Conservation (phyloP, 2,329 filamentous ascomycete genomes). For the Ceratocystis alfenasii region DNA sequence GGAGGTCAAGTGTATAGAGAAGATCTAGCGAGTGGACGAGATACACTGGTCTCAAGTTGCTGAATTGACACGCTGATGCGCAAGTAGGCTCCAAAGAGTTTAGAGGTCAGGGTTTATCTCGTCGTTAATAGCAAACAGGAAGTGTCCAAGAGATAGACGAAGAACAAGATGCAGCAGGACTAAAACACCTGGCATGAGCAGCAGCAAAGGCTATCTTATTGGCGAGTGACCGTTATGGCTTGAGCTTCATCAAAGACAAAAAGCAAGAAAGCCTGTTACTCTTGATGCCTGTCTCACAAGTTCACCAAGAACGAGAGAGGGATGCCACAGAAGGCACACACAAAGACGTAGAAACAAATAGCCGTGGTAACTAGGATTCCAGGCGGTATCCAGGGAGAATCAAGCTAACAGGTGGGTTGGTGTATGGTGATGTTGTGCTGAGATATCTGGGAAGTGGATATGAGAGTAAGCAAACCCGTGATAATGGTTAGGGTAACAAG, state of each 20-base stretch:
- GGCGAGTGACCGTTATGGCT: not conserved
- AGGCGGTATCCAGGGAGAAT: slow-evolving; percentile 5
- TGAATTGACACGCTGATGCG: not conserved
- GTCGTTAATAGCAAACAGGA: not conserved
- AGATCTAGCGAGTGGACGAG: slow-evolving; percentile 14
- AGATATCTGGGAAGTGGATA: not conserved
- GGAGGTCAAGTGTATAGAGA: not conserved
- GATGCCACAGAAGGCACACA: not conserved
- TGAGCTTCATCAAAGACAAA: not conserved
- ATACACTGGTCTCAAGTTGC: not conserved
- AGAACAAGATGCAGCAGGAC: not conserved
- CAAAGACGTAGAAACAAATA: slow-evolving; percentile 12
- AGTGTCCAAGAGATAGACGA: slow-evolving; percentile 8
- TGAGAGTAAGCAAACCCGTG: slow-evolving; percentile 5
- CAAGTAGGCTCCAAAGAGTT: not conserved
- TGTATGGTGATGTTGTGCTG: not conserved
- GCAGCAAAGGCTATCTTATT: slow-evolving; percentile 1
- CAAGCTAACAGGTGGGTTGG: not conserved
- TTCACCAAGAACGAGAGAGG: slow-evolving; percentile 7
- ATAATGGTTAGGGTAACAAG: slow-evolving; percentile 14
- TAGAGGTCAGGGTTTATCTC: not conserved
- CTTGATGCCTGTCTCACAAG: not conserved
- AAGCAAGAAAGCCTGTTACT: not conserved
- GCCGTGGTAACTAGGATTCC: slow-evolving; percentile 17
- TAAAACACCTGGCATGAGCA: not conserved